These are phyloP conservation scores for Podila minutissima DNA, from an alignment of 192 early-diverging fungal species.

Conservation along the genomic window DNA sequence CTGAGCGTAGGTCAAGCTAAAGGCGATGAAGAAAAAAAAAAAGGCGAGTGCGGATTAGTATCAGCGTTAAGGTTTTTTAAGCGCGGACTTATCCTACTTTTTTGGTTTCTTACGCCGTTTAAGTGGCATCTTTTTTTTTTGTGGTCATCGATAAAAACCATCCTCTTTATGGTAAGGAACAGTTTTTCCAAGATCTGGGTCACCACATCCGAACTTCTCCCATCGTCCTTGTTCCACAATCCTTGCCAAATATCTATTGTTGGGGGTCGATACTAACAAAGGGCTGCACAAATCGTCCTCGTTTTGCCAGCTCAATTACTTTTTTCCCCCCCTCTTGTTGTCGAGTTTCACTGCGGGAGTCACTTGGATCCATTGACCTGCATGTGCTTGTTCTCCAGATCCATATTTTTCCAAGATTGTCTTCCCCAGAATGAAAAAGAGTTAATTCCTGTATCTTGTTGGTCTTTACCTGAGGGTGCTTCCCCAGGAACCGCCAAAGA, in stretches of 20 bases:
- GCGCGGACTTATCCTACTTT: too few species aligned
- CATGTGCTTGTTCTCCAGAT: not conserved
- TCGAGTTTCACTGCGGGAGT: not conserved
- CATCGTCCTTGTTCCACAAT: too few species aligned
- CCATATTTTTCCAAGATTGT: not conserved
- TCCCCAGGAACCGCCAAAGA: slow-evolving; percentile 82
- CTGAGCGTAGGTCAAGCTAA: slow-evolving; percentile 65
- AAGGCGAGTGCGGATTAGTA: not conserved
- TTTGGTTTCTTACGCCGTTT: slow-evolving; percentile 1
- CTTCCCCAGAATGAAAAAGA: too few species aligned
- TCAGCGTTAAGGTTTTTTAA: too few species aligned
- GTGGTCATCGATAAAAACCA: not conserved
- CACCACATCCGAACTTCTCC: too few species aligned
- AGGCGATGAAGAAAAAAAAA: not conserved
- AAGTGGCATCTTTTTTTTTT: not conserved
- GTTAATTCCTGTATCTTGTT: not conserved
- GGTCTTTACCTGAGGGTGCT: slow-evolving; percentile 50
- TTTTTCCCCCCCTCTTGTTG: not conserved
- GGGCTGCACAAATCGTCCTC: too few species aligned
- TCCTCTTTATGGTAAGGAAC: not conserved
- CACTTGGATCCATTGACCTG: not conserved
- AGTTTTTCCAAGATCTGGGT: not conserved
- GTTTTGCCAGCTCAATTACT: not conserved
- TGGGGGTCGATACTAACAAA: too few species aligned
- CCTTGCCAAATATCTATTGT: too few species aligned